Conservation (phyloP, 306 rosid species). For the Castanospermum australe region DNA sequence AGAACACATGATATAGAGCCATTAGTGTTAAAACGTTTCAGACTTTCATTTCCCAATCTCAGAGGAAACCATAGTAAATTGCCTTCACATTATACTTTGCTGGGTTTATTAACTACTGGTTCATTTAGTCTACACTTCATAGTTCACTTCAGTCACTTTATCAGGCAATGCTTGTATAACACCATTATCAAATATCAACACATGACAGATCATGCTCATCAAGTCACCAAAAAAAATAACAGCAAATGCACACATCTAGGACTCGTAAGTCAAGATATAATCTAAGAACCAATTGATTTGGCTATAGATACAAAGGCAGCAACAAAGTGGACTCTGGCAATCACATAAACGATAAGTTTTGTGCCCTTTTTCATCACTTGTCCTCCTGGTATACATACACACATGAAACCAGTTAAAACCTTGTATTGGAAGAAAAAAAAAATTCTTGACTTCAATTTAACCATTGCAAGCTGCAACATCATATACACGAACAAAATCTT, state of each 20-base stretch:
- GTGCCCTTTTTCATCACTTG: not conserved
- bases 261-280: not conserved
- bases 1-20: too few species aligned
- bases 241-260: not conserved
- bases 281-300: constrained; percentile 8
- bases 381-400: not conserved
- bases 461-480: not conserved
- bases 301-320: not conserved
- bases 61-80: too few species aligned
- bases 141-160: not conserved
- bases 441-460: not conserved
- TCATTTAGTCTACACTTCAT: too few species aligned
- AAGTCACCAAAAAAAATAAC: not conserved
- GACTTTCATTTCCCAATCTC: too few species aligned
- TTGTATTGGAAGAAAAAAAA: not conserved
- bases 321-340: not conserved
- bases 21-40: too few species aligned
- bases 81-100: too few species aligned
- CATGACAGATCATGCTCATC: not conserved
- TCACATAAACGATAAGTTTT: not conserved
- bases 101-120: too few species aligned
- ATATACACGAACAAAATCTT: constrained; percentile 4
- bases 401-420: not conserved
- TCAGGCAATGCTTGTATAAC: not conserved
- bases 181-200: not conserved